phyloP scores from a whole-genome alignment of 2,329 filamentous ascomycete species.

The Diaporthe ilicicola region DNA sequence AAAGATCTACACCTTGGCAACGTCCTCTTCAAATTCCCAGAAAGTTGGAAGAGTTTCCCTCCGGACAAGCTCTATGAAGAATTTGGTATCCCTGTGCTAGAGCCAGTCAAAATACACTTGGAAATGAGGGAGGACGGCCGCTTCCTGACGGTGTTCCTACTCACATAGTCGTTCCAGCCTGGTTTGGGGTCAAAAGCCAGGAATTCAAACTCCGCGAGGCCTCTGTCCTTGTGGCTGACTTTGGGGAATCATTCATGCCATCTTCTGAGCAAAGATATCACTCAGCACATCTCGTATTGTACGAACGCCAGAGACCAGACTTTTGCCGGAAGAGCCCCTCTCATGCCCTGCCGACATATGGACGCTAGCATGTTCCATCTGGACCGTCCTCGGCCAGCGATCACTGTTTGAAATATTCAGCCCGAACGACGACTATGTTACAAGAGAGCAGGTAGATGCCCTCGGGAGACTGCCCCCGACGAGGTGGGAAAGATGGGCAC shows the following conservation, averaged over 20 bases:
- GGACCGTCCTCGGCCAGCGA: constrained; percentile 1
- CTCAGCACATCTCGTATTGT: not conserved
- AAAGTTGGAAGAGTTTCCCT: not conserved
- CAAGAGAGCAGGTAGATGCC: constrained; percentile 16
- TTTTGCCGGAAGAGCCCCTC: not conserved
- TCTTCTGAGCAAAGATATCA: not conserved
- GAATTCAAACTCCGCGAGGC: constrained; percentile 1
- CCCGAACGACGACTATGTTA: constrained; percentile 2
- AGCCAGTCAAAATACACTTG: constrained; percentile 8
- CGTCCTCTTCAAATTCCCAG: constrained; percentile 8
- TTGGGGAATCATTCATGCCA: constrained; percentile 1
- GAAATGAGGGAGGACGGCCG: not conserved
- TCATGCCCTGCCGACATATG: constrained; percentile 15
- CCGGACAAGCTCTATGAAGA: not conserved
- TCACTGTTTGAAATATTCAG: constrained; percentile 1
- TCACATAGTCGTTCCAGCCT: constrained; percentile 9
- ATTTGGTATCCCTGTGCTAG: not conserved
- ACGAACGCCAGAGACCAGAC: constrained; percentile 19
- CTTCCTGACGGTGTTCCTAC: not conserved
- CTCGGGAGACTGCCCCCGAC: not conserved
- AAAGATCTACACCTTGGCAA: constrained; percentile 5
- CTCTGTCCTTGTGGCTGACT: not conserved
- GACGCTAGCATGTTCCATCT: constrained; percentile 12
- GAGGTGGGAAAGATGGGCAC: not conserved
- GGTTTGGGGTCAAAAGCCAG: constrained; percentile 15